phyloP scores from a whole-genome alignment of 1,139 yeast genomes.

The Debaryomycetaceae sp. region DNA sequence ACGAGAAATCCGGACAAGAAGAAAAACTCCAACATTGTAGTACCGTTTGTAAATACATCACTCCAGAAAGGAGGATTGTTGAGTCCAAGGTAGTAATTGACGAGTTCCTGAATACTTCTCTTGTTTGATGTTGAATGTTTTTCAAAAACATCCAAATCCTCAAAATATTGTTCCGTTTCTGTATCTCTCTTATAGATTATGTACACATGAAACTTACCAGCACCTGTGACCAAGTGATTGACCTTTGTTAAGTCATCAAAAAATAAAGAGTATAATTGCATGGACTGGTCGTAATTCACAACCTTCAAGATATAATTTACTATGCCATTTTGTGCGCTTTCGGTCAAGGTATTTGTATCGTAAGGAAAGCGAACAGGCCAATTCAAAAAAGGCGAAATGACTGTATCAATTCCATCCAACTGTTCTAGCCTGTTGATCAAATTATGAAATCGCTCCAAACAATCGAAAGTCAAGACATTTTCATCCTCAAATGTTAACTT shows the following conservation, averaged over 20 bases:
- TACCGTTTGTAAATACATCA: not conserved
- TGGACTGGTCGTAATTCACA: constrained; percentile 24
- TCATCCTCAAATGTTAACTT: constrained; percentile 1
- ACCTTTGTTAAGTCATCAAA: constrained; percentile 42
- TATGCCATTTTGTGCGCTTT: not conserved
- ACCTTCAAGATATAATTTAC: constrained; percentile 16
- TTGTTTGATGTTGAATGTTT: not conserved
- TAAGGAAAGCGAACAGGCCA: constrained; percentile 12
- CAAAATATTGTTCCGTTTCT: too few relatives aligned
- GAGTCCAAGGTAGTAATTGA: constrained; percentile 1
- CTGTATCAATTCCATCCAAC: constrained; percentile 4
- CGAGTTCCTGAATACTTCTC: constrained; percentile 1
- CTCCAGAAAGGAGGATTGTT: not conserved
- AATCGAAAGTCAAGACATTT: constrained; percentile 16
- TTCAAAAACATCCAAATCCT: not conserved
- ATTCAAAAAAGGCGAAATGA: constrained; percentile 20
- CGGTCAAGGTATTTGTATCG: constrained; percentile 1
- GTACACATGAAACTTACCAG: constrained; percentile 38
- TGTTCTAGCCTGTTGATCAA: constrained; percentile 3
- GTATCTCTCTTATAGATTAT: constrained; percentile 15
- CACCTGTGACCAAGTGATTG: constrained; percentile 50
- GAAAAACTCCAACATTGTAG: not conserved
- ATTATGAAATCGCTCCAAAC: constrained; percentile 10
- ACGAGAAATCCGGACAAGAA: constrained; percentile 13
- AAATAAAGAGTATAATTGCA: constrained; percentile 19